Evolutionary conservation across 805 yeast species (phyloP), one percentile per base, ranked within the genome.

Genomic region (Jamesozyma piceae): DNA sequence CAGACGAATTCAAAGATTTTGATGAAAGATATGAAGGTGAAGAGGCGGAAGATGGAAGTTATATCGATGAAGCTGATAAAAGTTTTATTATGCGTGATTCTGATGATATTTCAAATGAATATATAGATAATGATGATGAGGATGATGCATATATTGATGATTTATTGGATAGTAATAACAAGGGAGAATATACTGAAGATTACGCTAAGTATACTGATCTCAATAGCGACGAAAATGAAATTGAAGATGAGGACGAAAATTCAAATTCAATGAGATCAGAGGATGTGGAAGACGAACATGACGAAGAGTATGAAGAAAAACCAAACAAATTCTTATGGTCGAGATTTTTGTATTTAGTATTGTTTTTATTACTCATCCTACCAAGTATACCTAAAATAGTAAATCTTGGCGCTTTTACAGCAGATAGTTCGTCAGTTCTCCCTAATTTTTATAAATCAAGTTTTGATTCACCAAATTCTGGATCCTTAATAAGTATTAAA

Each of bases 81-180:
- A 43, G 43, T 17, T 43, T 43, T 32, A 18, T 37, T 20, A 15
- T 30, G 10, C 18, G n/a, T 29, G 28, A 41, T 30, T 43, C 54
- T 8, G 53, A 53, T 39, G 49, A 43, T 6, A 24, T 24, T 6
- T 11, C 28, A 8, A 6, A 42, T 17, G 47, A 51, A n/a, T 47
- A 47, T 11, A 49, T 39, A 20, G 44, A 35, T 18, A 48, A 43
- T 14, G 26, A 21, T 14, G 47, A 43, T n/a, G 21, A 43, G 2
- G 32, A 37, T 13, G 14, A 19, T 20, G 43, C 20, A 6, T 26
- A 26, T 11, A 26, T 26, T 26, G 49, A 49, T 37, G 52, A 48
- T 17, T 41, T 27, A n/a, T 41, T 54, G 18, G 43, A 51, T 13
- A 52, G 50, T 37, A 50, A 44, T 31, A 51, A 28, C n/a, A 11